Evolutionary conservation across 225 moss, liverwort and hornwort genomes (phyloP), one percentile per base, ranked within the genome.

Genomic region (Marchantia paleacea): DNA sequence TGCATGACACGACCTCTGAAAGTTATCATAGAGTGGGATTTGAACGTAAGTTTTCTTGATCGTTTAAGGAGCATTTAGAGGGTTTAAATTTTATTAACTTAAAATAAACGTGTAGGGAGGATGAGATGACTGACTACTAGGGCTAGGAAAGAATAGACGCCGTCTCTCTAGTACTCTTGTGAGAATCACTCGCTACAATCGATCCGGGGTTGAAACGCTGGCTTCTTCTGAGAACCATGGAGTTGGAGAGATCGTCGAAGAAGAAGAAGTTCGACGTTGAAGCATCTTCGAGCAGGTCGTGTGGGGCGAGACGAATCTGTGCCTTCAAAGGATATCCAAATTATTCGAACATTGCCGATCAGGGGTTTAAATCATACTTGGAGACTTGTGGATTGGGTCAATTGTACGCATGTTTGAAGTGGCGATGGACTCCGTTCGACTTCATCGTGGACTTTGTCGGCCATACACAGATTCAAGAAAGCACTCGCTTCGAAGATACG

Each of bases 341-440:
- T 49, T 48, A 48, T 20, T 9, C n/a, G 22, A 72, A 22, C 20
- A 74, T 30, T 25, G 52, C 52, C 1, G 74, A 74, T 9, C 52
- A 74, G 12, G 73, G 18, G 12, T 22, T 76, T 6, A 76, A 58
- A 1, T 12, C 11, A 1, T 14, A 18, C 20, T 49, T 76, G 75
- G 26, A 49, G 15, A 18, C 3, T 7, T 76, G 29, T 61, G 30
- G 57, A 60, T 57, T 76, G 25, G 14, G 55, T n/a, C 28, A 76
- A 11, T 20, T 76, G 5, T 76, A 76, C 19, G 13, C 55, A 18
- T 30, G 55, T 29, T 28, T 76, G 8, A 12, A 60, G 19, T 76
- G 75, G 75, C 18, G 39, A 57, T 76, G 75, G 75, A 18, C 20
- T 22, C 75, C 75, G 12, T 31, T 76, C n/a, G 75, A 76, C 57